Conservation (phyloP, 129 eudicot genomes). For the Cynara cardunculus region DNA sequence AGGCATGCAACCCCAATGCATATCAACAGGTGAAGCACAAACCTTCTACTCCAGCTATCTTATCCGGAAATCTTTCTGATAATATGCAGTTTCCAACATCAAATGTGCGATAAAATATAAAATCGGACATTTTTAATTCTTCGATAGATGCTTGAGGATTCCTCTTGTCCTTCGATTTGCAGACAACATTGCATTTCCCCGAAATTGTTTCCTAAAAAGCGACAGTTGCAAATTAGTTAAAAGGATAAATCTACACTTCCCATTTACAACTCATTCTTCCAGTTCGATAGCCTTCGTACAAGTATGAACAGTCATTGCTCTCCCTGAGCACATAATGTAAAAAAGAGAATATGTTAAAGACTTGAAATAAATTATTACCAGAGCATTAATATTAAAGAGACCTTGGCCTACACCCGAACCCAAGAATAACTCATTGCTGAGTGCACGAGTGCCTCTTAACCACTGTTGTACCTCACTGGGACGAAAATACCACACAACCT, state of each 20-base stretch:
- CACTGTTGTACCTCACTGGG: constrained; percentile 42
- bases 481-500: constrained; percentile 62
- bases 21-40: background rate
- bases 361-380: constrained; percentile 35
- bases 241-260: background rate
- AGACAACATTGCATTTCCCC: constrained; percentile 68
- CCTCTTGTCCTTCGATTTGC: constrained; percentile 55
- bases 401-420: constrained; percentile 68
- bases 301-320: background rate
- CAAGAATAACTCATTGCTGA: constrained; percentile 48
- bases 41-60: constrained; percentile 55
- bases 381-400: constrained; percentile 32
- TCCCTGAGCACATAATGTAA: background rate
- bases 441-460: constrained; percentile 32
- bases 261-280: background rate
- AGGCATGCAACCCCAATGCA: background rate
- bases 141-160: constrained; percentile 43
- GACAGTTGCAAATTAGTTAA: background rate
- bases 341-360: background rate
- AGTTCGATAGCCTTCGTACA: background rate
- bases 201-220: constrained; percentile 52
- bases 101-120: constrained; percentile 53
- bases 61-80: constrained; percentile 47
- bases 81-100: constrained; percentile 48
- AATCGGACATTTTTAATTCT: constrained; percentile 43